Percentiles rank a stretch among this genome's conserved stretches.
Conservation (phyloP, 805 yeast species). For the Spathaspora arborariae region DNA sequence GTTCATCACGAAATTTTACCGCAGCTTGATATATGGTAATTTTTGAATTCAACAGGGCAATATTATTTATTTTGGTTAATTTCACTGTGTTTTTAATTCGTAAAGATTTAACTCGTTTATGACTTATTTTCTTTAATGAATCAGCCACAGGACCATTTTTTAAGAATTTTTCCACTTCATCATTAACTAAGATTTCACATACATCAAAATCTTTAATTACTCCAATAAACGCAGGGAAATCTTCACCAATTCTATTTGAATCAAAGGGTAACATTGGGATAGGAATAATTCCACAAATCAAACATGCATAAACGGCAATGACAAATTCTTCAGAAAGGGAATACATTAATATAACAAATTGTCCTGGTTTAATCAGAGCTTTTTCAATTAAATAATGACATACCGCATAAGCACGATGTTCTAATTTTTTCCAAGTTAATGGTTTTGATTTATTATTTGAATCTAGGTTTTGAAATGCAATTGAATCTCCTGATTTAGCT, state of each 20-base stretch:
- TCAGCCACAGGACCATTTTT: slow-evolving; percentile 65
- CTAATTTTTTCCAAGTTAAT: slow-evolving; percentile 75
- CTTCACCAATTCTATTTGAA: slow-evolving; percentile 64
- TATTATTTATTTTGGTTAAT: slow-evolving; percentile 38
- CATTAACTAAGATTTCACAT: slow-evolving; percentile 69
- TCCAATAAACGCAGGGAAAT: slow-evolving; percentile 60
- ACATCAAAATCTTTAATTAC: slow-evolving; percentile 71
- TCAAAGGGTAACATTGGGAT: slow-evolving; percentile 75
- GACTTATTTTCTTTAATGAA: slow-evolving; percentile 48
- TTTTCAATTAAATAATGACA: slow-evolving; percentile 69
- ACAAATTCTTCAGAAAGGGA: slow-evolving; percentile 84
- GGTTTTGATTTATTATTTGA: slow-evolving; percentile 35
- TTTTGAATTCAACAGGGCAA: slow-evolving; percentile 40
- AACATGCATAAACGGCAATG: slow-evolving; percentile 81
- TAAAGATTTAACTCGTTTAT: slow-evolving; percentile 36
- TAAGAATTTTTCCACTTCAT: slow-evolving; percentile 65
- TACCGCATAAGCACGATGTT: slow-evolving; percentile 69
- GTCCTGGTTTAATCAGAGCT: slow-evolving; percentile 61
- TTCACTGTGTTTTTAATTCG: slow-evolving; percentile 67
- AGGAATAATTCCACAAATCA: slow-evolving; percentile 73
- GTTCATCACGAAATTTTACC: slow-evolving; percentile 34
- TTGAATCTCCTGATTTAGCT: slow-evolving; percentile 66
- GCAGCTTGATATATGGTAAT: slow-evolving; percentile 42
- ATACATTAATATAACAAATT: slow-evolving; percentile 74
- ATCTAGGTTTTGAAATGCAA: slow-evolving; percentile 58